Evolutionary conservation across 257 asterid genomes (phyloP), one percentile per base, ranked within the genome.

Genomic region (Nicotiana tabacum): DNA sequence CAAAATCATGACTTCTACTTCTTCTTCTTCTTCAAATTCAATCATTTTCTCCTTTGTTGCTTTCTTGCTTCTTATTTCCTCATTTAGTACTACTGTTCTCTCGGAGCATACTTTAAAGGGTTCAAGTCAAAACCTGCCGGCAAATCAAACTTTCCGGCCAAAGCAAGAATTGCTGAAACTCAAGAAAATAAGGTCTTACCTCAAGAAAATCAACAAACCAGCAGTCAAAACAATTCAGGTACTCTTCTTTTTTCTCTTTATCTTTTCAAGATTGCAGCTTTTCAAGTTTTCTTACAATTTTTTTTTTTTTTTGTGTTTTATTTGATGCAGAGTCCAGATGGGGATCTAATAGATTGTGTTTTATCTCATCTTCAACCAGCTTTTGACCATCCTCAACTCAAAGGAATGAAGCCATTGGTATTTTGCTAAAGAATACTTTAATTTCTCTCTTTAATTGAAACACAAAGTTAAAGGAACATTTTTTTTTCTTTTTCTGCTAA

Each of bases 321-420:
- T 77, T 12, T 81, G 58, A 58, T 87, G 78, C 91, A 96, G 99
- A 96, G 99, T 87, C 91, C 94, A 2, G 96, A 93, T 87, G 99
- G 99, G 6, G 99, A 96, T 90, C 21, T 83, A 6, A 89, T 96
- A 62, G 98, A 93, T 43, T 96, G 99, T 84, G 92, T 96, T 51
- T 70, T 82, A 76, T 77, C 98, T 76, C 97, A 96, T 89, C 98
- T 91, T 85, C 99, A 96, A 78, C 99, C 99, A 32, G 99, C 98
- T 72, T 96, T 96, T 85, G 98, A 96, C 87, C 99, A 96, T 83
- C 99, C 97, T 77, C 70, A 57, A 81, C 98, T 96, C 37, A 96
- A 89, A 87, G 98, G 98, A 1, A 95, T 94, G 84, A 94, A 90
- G 87, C 98, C 99, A 86, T 67, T 94, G 97, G 99, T 95, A 90